These are phyloP conservation scores for Pseudogymnoascus sp. DNA, from an alignment of 2,329 filamentous ascomycete genomes.

Conservation along the genomic window DNA sequence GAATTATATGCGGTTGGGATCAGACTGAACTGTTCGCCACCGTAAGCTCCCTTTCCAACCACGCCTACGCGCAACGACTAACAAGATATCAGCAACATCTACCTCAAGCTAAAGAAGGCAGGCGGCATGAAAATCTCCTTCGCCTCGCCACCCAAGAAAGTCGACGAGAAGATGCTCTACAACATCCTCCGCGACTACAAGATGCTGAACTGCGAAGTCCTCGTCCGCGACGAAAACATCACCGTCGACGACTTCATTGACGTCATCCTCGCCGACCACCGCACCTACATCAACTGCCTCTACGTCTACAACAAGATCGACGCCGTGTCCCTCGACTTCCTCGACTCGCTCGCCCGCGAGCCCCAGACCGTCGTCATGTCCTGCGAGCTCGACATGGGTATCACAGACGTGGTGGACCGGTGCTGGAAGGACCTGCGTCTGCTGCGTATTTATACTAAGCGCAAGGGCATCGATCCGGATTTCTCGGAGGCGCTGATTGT, in stretches of 20 bases:
- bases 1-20: constrained; percentile 95
- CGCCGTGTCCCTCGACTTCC: constrained; percentile 82
- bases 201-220: constrained; percentile 92
- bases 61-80: constrained; percentile 7
- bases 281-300: constrained; percentile 88
- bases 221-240: constrained; percentile 87
- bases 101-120: constrained; percentile 89
- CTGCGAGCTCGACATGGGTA: constrained; percentile 89
- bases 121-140: constrained; percentile 99
- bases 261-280: constrained; percentile 97
- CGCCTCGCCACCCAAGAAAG: constrained; percentile 72
- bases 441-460: constrained; percentile 93
- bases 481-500: constrained; percentile 92
- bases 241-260: constrained; percentile 99
- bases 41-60: constrained; percentile 44
- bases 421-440: constrained; percentile 90
- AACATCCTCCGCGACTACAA: constrained; percentile 98
- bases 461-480: constrained; percentile 82
- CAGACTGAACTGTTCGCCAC: constrained; percentile 80
- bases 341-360: constrained; percentile 86
- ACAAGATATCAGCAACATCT: constrained; percentile 65
- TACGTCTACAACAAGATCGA: constrained; percentile 99
- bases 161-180: constrained; percentile 97
- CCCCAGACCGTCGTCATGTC: constrained; percentile 94
- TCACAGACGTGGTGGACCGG: constrained; percentile 85